A percentile compares a stretch with the other conserved stretches of the same genome.
These are phyloP conservation scores for Abelmoschus esculentus DNA, from an alignment of 345 rosid genomes.

Conservation along the genomic window DNA sequence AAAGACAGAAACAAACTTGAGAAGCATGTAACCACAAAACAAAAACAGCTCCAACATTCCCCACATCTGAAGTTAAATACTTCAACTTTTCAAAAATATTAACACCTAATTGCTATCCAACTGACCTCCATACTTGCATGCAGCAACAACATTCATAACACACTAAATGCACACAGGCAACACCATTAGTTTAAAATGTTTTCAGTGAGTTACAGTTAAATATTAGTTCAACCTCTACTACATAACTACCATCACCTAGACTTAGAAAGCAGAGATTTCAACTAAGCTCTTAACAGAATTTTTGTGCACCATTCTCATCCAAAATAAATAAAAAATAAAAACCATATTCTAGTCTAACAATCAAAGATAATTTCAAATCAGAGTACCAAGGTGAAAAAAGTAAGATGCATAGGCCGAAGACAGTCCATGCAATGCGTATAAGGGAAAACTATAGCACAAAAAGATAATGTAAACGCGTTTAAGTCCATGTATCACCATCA, in stretches of 20 bases:
- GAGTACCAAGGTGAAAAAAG: not conserved
- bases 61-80: conserved; percentile 1
- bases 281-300: not conserved
- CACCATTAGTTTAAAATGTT: not conserved
- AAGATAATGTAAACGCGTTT: not conserved
- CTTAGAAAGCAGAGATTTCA: not conserved
- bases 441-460: not conserved
- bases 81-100: not conserved
- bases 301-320: not conserved
- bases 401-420: not conserved
- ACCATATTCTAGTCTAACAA: not conserved
- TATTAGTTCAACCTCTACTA: not conserved
- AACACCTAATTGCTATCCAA: conserved; percentile 1
- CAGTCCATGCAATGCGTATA: not conserved
- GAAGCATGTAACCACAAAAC: not conserved
- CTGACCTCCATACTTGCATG: not conserved
- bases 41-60: conserved; percentile 13
- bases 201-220: not conserved
- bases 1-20: not conserved
- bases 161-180: not conserved
- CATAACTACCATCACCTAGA: not conserved
- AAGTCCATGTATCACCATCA: not conserved
- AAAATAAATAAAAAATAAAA: not conserved
- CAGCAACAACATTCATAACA: not conserved
- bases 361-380: not conserved